Percentiles rank a stretch among this genome's conserved stretches.
phyloP scores from a whole-genome alignment of 1,139 yeast genomes.

The Candida frijolesensis region DNA sequence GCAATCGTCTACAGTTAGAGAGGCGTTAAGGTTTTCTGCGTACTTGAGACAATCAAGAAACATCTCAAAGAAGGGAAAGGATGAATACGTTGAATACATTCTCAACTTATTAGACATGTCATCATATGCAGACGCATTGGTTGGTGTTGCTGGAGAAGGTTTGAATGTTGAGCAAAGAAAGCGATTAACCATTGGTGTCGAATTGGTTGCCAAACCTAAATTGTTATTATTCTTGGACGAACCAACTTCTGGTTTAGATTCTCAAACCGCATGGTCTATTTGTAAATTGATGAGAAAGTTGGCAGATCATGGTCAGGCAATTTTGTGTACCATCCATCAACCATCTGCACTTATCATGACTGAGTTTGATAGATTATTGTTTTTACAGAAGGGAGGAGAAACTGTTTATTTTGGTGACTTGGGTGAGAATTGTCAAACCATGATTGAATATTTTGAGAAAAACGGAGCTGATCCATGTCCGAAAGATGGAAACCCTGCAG shows the following conservation, averaged over 20 bases:
- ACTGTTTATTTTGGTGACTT: constrained; percentile 70
- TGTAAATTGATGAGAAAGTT: constrained; percentile 42
- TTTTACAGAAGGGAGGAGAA: constrained; percentile 50
- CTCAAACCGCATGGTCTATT: constrained; percentile 47
- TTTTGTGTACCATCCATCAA: constrained; percentile 44
- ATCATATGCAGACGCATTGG: constrained; percentile 38
- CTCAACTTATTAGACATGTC: constrained; percentile 26
- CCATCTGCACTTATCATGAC: constrained; percentile 40
- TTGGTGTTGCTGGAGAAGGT: constrained; percentile 46
- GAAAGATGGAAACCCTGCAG: constrained; percentile 53
- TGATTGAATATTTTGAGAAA: constrained; percentile 57
- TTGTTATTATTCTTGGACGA: constrained; percentile 38
- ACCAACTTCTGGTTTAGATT: constrained; percentile 44
- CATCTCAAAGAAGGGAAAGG: constrained; percentile 32
- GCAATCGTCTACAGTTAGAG: constrained; percentile 38
- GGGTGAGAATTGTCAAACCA: constrained; percentile 51
- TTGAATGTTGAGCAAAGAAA: constrained; percentile 43
- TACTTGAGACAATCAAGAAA: constrained; percentile 36
- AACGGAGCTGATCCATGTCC: constrained; percentile 50
- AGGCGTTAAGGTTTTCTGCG: constrained; percentile 38
- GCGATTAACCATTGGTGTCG: constrained; percentile 42
- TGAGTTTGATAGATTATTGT: constrained; percentile 37
- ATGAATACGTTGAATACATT: constrained; percentile 36
- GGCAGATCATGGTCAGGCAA: constrained; percentile 44
- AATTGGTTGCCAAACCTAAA: constrained; percentile 41